Conservation (phyloP, 23 red algal genomes). For the Gracilaria caudata region DNA sequence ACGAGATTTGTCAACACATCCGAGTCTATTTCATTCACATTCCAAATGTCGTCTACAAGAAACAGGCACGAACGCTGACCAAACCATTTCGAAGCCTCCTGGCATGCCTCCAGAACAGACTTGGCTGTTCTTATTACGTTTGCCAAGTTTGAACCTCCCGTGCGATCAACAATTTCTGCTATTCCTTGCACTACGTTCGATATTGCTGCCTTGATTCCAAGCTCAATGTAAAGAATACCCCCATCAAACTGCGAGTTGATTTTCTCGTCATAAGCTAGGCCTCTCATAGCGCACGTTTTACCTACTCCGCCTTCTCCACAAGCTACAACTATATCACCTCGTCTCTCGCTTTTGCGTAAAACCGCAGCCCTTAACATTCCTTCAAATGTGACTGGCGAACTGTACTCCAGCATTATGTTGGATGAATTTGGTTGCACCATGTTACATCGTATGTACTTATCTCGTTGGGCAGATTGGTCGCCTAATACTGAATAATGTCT, state of each 20-base stretch:
- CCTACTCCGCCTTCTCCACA: constrained; percentile 3
- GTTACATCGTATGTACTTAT: background rate
- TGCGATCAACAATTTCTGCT: background rate
- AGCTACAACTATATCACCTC: background rate
- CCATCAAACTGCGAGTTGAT: background rate
- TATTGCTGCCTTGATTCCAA: background rate
- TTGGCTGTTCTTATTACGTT: background rate
- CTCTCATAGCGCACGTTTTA: background rate
- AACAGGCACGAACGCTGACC: constrained; percentile 1
- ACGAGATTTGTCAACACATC: background rate
- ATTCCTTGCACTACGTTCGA: background rate
- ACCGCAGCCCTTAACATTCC: background rate
- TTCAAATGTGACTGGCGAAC: background rate
- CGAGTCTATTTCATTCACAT: background rate
- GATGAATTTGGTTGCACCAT: background rate
- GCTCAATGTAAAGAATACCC: constrained; percentile 2
- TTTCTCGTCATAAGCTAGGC: background rate
- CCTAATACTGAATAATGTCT: too few species aligned
- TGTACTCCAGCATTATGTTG: background rate
- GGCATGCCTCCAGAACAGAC: background rate
- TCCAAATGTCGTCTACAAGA: background rate
- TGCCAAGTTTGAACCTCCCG: background rate
- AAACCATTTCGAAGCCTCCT: constrained; percentile 6
- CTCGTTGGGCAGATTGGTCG: too few species aligned
- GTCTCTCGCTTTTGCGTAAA: background rate